Evolutionary conservation across 495 filamentous ascomycete genomes (phyloP), one percentile per base, ranked within the genome.

Genomic region (Penicillium desertorum): DNA sequence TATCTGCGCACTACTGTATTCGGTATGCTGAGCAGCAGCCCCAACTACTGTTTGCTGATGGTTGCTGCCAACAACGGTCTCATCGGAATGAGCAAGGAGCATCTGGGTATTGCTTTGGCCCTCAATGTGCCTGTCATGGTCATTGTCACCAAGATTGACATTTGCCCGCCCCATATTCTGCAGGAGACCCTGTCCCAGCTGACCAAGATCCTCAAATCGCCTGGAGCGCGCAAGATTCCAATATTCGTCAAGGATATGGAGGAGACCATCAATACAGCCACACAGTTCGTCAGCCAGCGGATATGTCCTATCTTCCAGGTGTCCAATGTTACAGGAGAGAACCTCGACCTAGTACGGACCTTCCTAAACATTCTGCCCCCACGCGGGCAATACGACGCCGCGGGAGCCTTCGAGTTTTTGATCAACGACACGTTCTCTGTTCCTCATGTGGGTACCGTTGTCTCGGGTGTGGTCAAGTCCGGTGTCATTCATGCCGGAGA

Each of bases 351-450:
- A 44, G 91, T 98, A 7, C 88, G 91, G 20, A 88, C 88, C 0
- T 98, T 98, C 72, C 77, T 98, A 25, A 98, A 98, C 61, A 96
- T 98, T 62, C 82, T 98, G 1, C 94, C 94, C 3, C 91, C 96
- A 60, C 91, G 97, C 58, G 94, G 95, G 12, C 89, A 94, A 50
- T 98, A 98, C 68, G 86, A 98, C 64, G 77, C 86, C 6, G 83
- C 90, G 39, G 92, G 88, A 0, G 84, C 93, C 0, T 96, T 98
- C 69, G 94, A 98, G 65, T 96, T 96, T 64, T 86, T 96, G 56
- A 83, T 98, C 67, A 98, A 98, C 68, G 94, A 98, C 72, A 97
- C 90, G 8, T 98, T 98, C 78, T 96, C 92, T n/a, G 94, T 98
- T 9, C 94, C 94, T 5, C 96, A 97, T 66, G 92, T 96, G 9